phyloP scores from a whole-genome alignment of 2,329 filamentous ascomycete genomes.

The Claviceps maximensis region DNA sequence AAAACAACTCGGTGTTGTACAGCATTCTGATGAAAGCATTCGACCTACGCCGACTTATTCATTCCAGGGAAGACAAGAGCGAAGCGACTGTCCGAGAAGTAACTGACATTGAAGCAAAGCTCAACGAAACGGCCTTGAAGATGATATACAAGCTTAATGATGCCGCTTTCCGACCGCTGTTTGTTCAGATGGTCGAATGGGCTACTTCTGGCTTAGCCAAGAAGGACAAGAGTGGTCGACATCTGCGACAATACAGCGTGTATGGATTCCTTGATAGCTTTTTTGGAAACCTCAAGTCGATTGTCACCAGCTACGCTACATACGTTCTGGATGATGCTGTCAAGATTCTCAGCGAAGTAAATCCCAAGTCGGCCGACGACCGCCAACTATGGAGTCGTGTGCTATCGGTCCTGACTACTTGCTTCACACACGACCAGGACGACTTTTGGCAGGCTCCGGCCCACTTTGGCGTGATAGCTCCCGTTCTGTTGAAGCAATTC shows the following conservation, averaged over 20 bases:
- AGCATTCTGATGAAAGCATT: slow-evolving; percentile 46
- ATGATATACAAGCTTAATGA: slow-evolving; percentile 98
- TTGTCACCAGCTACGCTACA: slow-evolving; percentile 82
- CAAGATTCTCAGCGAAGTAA: slow-evolving; percentile 39
- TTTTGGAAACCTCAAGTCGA: slow-evolving; percentile 78
- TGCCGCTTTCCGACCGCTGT: slow-evolving; percentile 81
- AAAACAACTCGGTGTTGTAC: slow-evolving; percentile 58
- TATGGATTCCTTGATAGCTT: slow-evolving; percentile 71
- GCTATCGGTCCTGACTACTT: slow-evolving; percentile 57
- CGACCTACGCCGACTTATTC: slow-evolving; percentile 50
- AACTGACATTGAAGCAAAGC: slow-evolving; percentile 45
- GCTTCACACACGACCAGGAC: slow-evolving; percentile 82
- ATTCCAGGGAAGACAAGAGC: slow-evolving; percentile 31
- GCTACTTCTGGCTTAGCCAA: slow-evolving; percentile 47
- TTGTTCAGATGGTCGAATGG: slow-evolving; percentile 78
- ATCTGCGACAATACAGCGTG: slow-evolving; percentile 57
- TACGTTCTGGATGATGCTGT: slow-evolving; percentile 70
- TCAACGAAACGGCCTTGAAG: slow-evolving; percentile 64
- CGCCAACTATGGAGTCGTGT: slow-evolving; percentile 53
- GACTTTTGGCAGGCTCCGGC: slow-evolving; percentile 91
- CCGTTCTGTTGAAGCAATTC: slow-evolving; percentile 57
- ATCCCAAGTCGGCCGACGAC: slow-evolving; percentile 37
- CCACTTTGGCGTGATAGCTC: slow-evolving; percentile 64
- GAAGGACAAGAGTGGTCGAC: slow-evolving; percentile 43
- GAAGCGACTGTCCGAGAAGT: slow-evolving; percentile 34